Evolutionary conservation across 2,329 filamentous ascomycete species (phyloP).

Genomic region (Fusarium sp.): DNA sequence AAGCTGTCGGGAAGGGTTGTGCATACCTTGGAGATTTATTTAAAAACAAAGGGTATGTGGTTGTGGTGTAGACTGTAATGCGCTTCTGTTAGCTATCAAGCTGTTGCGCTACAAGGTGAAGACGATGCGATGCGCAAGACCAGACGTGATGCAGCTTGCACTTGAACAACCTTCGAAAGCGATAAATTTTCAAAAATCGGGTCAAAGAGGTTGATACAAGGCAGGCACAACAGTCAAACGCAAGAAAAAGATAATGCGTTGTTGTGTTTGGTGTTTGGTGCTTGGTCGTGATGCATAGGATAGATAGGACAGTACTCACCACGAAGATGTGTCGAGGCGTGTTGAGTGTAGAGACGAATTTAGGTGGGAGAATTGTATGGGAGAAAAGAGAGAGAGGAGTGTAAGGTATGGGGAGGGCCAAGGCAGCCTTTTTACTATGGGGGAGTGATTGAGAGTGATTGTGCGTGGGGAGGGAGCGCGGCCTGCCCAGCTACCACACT

Average conservation of each 20-base stretch:
- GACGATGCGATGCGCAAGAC: conserved; percentile 39
- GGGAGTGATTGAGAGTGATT: conserved; percentile 75
- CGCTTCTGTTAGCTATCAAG: conserved; percentile 47
- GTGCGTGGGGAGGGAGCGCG: conserved; percentile 56
- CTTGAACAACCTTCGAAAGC: conserved; percentile 42
- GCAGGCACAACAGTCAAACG: conserved; percentile 35
- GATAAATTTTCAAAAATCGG: conserved; percentile 33
- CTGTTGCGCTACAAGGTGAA: conserved; percentile 32
- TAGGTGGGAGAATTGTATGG: conserved; percentile 72
- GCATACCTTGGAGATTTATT: conserved; percentile 44
- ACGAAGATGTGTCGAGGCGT: conserved; percentile 55
- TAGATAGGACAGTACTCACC: conserved; percentile 65
- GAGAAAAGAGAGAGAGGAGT: conserved; percentile 67
- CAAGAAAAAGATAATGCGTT: conserved; percentile 54
- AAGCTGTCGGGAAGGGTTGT: conserved; percentile 19
- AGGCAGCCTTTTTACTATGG: conserved; percentile 74
- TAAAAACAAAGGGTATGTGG: conserved; percentile 25
- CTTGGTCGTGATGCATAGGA: conserved; percentile 39
- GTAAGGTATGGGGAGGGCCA: conserved; percentile 66
- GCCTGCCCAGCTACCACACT: conserved; percentile 49
- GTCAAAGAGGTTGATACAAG: conserved; percentile 30
- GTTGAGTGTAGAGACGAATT: conserved; percentile 59
- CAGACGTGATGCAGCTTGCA: conserved; percentile 34
- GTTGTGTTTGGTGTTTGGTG: conserved; percentile 51
- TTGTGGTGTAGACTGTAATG: conserved; percentile 48